These are phyloP conservation scores for Pugionium dolabratum DNA, from an alignment of 345 rosid species.

Conservation along the genomic window DNA sequence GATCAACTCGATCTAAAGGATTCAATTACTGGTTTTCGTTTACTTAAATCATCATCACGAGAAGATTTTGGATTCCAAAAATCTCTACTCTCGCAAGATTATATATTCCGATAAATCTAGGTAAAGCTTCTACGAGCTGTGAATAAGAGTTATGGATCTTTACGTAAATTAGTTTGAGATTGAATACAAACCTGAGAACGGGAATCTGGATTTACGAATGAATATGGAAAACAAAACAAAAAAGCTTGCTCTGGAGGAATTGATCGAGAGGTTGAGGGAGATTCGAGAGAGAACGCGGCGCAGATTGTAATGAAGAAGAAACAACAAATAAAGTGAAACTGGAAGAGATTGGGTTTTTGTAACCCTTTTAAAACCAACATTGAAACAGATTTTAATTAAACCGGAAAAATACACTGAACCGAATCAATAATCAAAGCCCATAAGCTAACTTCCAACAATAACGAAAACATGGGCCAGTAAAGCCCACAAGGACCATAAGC, in stretches of 20 bases:
- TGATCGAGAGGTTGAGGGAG: slow-evolving; percentile 18
- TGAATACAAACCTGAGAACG: slow-evolving; percentile 25
- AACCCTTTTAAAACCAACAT: neutral
- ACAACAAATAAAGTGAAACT: neutral
- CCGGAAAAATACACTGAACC: too few relatives aligned
- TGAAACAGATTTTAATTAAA: too few relatives aligned
- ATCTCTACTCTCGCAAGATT: neutral
- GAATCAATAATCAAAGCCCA: too few relatives aligned
- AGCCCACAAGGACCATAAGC: too few relatives aligned
- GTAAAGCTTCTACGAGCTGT: neutral
- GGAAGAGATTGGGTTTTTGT: slow-evolving; percentile 11
- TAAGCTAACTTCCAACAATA: too few relatives aligned
- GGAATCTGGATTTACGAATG: neutral
- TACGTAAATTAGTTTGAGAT: neutral
- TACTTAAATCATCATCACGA: neutral
- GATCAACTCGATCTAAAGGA: slow-evolving; percentile 8
- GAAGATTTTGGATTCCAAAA: neutral
- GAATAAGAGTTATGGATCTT: neutral
- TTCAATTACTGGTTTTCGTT: slow-evolving; percentile 3
- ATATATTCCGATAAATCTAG: slow-evolving; percentile 8
- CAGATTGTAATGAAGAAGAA: slow-evolving; percentile 10
- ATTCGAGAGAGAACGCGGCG: slow-evolving; percentile 25
- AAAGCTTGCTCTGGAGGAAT: neutral
- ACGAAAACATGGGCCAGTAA: too few relatives aligned
- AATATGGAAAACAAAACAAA: neutral